Evolutionary conservation across 192 early-diverging fungal genomes (phyloP), one percentile per base, ranked within the genome.

Genomic region (Obelidium mucronatum): DNA sequence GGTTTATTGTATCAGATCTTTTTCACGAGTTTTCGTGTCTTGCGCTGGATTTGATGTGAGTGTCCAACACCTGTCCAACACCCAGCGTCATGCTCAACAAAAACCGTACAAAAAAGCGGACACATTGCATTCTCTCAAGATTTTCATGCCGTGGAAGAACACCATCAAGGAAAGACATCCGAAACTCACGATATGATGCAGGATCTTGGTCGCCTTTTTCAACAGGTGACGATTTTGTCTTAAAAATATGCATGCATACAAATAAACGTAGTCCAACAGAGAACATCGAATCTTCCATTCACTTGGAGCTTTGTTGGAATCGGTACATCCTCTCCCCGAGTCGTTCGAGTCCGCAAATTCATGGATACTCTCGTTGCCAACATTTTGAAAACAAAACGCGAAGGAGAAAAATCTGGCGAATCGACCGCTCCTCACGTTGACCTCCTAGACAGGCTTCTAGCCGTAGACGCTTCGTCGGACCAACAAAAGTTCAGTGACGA

Each of bases 371-470:
- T 69, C n/a, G 24, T 69, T 54, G 48, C 24, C 17, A 33, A 69
- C 13, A 53, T 69, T 13, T 11, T 69, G n/a, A 34, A n/a, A 11
- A 31, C 26, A 13, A 69, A 69, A 31, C 17, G 33, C 19, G 48
- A 22, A 8, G n/a, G n/a, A n/a, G n/a, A n/a, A n/a, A n/a, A n/a
- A n/a, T n/a, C n/a, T n/a, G 67, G 13, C 24, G 26, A 30, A 24
- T 39, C 34, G 37, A 19, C n/a, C 19, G 22, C 44, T 8, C 22
- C 24, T 24, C 39, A 72, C 13, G 33, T 73, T 58, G 81, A 85
- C 73, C 19, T 85, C 1, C 64, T 85, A 65, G 81, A 85, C 28
- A 72, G 84, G 2, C 54, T 85, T 4, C 31, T 85, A 44, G 36
- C 19, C 13, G 36, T 48, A 26, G 65, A 77, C 33, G 52, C 35